Evolutionary conservation across 495 filamentous ascomycete species (phyloP), one percentile per base, ranked within the genome.

Genomic region (Daldinia loculata): DNA sequence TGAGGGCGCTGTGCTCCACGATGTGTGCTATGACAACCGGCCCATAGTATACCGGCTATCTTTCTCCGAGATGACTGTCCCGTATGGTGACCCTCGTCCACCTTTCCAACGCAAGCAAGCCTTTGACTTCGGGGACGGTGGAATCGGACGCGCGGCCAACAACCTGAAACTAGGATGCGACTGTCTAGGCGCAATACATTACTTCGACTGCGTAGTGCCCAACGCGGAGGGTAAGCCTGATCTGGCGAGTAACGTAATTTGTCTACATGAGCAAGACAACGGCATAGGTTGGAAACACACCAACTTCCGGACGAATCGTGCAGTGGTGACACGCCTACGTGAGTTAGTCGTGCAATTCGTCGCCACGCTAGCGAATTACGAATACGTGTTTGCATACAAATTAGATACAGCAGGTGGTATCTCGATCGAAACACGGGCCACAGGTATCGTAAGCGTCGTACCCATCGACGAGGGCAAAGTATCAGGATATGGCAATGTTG

Each of bases 351-450:
- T 95, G 38, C 92, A 94, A 67, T 91, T 90, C 72, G 92, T 93
- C 71, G 88, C 91, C 71, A 93, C 92, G 0, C 86, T 93, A 29
- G 88, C 89, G 34, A 94, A 94, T 79, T 94, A 94, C 79, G 92
- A 94, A 74, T 94, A 94, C 65, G 90, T 97, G 59, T 85, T 97
- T 53, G 88, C 90, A 14, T 97, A 91, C 78, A 88, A 92, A 61
- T 92, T 97, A 81, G 92, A 93, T 78, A 92, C 93, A 65, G 92
- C 93, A 0, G 94, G 89, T 6, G 93, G 94, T 73, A 68, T 96
- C 51, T 83, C 87, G 43, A 89, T 95, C 70, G 94, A 97, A 80
- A 89, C 92, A 36, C 87, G 91, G 14, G 94, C 94, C 5, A 97
- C 94, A 2, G 94, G 94, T 0, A 93, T 97, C 66, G 83, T 97